Base-by-base conservation (phyloP, 1,139 yeast genomes). In the Yamadazyma spencermartinsiae region DNA sequence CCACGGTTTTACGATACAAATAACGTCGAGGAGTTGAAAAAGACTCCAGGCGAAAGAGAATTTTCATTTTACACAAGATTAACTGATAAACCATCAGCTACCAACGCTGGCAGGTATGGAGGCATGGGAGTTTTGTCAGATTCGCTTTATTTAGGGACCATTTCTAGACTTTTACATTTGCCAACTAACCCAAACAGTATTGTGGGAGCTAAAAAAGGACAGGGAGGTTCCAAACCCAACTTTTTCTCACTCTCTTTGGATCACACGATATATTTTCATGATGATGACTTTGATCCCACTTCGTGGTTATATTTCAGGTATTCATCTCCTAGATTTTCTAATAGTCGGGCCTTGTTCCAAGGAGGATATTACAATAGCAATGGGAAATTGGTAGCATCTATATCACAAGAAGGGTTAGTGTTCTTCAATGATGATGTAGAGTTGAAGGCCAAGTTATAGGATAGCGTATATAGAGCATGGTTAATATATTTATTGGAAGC, bases 361-460 rank as follows among this genome's bases (percentile, higher is more conserved):
- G 72, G 67, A 5, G 59, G 61, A 16, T 60, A 64, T 46, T 70
- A 61, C 46, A 64, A 64, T 38, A 45, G 52, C 31, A 56, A 56
- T 24, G 72, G 71, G 9, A 56, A 58, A 35, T 55, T 67, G 39
- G 58, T 68, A 30, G 75, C 74, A 13, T 55, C 65, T n/a, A 63
- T 68, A 17, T 64, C 62, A 14, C 76, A 71, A 51, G 76, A 71
- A 49, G 74, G 74, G 2, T 54, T 70, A 39, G 65, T 67, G 2
- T 63, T 63, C 37, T 63, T 70, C 48, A 57, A 54, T 38, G 42
- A 54, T 31, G 65, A 63, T 18, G 27, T 52, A 9, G 67, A 64
- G 29, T 45, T 47, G 10, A 51, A 52, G 42, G 65, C 67, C 18
- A 66, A 64, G 44, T 55, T 67, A 27, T 66, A 51, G 49, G 25